Conservation (phyloP, 2,329 filamentous ascomycete genomes). For the Simplicillium sp. region DNA sequence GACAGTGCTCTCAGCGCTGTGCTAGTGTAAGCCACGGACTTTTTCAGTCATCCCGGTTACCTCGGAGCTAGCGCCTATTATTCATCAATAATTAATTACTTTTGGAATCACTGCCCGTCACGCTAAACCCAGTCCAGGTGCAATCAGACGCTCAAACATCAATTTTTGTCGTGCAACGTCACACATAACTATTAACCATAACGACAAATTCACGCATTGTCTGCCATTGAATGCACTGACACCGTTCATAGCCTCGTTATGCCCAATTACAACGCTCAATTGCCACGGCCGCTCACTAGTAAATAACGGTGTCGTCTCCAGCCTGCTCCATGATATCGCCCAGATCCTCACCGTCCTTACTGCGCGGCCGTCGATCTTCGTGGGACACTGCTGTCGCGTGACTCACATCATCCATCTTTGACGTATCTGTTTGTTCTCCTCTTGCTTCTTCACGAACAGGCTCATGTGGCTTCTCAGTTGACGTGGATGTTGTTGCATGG, state of each 20-base stretch:
- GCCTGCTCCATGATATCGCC: constrained; percentile 74
- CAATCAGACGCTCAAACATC: too few species aligned
- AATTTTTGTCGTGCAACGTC: too few species aligned
- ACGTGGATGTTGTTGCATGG: too few species aligned
- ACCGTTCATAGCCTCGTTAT: too few species aligned
- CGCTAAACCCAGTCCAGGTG: too few species aligned
- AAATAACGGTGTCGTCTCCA: constrained; percentile 86
- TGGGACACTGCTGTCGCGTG: constrained; percentile 9
- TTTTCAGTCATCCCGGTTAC: too few species aligned
- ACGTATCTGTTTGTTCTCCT: neutral
- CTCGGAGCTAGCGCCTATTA: too few species aligned
- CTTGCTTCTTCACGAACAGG: neutral
- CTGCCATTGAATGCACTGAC: too few species aligned
- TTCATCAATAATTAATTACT: too few species aligned
- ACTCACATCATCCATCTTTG: neutral
- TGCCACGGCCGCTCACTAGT: constrained; percentile 39
- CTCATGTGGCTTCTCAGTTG: neutral
- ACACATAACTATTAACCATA: too few species aligned
- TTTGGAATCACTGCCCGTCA: too few species aligned
- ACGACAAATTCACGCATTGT: too few species aligned
- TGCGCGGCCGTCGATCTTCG: constrained; percentile 22
- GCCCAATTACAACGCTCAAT: neutral
- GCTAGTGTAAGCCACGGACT: neutral
- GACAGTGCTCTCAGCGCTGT: neutral
- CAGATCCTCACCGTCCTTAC: constrained; percentile 53